A percentile compares a stretch with the other conserved stretches of the same genome.
Conservation (phyloP, 179 eudicot species). For the Spergularia azorica region DNA sequence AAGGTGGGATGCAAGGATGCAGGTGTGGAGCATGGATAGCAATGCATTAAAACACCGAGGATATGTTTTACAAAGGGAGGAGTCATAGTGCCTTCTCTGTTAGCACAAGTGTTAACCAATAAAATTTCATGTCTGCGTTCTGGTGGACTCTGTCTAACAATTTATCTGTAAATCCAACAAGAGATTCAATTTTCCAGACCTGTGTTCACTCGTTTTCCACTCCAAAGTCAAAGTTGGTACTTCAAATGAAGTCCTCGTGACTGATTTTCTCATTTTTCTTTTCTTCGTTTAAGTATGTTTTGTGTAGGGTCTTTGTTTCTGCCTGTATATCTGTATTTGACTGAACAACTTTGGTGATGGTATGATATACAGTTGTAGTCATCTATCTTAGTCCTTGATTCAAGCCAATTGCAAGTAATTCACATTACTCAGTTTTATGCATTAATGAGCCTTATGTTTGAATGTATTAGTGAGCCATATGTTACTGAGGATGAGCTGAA, state of each 20-base stretch:
- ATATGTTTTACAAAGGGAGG: too few relatives aligned
- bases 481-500: slow-evolving; percentile 97
- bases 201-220: background rate
- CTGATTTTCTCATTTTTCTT: background rate
- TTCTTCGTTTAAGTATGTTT: background rate
- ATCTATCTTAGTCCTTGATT: slow-evolving; percentile 15
- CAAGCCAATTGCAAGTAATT: slow-evolving; percentile 19
- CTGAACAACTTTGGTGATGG: background rate
- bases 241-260: background rate
- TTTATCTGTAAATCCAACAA: background rate
- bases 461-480: slow-evolving; percentile 68
- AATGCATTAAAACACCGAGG: too few relatives aligned
- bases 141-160: background rate
- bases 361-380: slow-evolving; percentile 1
- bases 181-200: slow-evolving; percentile 3
- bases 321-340: slow-evolving; percentile 9
- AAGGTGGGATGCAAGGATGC: too few relatives aligned
- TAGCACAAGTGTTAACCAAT: too few relatives aligned
- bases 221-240: background rate
- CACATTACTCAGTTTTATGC: slow-evolving; percentile 13
- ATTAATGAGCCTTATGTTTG: slow-evolving; percentile 72
- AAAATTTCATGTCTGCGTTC: too few relatives aligned
- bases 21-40: too few relatives aligned
- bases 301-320: slow-evolving; percentile 6
- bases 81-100: too few relatives aligned